phyloP scores from a whole-genome alignment of 139 green algal genomes.

The Protoeuglena noctilucae region DNA sequence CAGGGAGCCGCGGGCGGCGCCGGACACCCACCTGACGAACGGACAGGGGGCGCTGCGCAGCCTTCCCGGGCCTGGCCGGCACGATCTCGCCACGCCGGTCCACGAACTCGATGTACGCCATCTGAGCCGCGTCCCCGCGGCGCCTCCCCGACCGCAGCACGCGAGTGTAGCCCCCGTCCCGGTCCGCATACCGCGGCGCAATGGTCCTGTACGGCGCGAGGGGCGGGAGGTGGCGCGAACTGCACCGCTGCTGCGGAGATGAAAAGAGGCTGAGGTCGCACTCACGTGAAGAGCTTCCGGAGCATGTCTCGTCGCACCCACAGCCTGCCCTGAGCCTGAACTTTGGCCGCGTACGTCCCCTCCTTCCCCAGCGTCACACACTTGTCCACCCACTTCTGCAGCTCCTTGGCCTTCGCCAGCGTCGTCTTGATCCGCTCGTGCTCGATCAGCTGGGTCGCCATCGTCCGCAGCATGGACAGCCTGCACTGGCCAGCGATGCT shows the following conservation, averaged over 20 bases:
- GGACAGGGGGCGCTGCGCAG: too few species aligned
- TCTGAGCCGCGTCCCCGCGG: slow-evolving; percentile 50
- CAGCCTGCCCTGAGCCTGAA: not conserved
- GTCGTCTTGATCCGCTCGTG: slow-evolving; percentile 90
- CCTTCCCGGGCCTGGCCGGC: slow-evolving; percentile 37
- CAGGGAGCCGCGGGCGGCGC: too few species aligned
- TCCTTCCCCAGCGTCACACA: slow-evolving; percentile 67
- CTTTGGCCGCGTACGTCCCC: too few species aligned
- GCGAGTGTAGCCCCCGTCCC: slow-evolving; percentile 76
- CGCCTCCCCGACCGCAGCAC: slow-evolving; percentile 49
- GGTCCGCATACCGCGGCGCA: slow-evolving; percentile 61
- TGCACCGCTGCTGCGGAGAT: not conserved
- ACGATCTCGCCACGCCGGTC: slow-evolving; percentile 70
- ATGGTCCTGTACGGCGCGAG: slow-evolving; percentile 55
- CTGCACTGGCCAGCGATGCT: too few species aligned
- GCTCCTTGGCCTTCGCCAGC: slow-evolving; percentile 60
- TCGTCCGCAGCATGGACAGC: too few species aligned
- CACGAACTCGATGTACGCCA: slow-evolving; percentile 84
- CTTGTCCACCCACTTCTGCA: slow-evolving; percentile 60
- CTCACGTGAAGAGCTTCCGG: not conserved
- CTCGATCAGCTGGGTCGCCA: slow-evolving; percentile 82
- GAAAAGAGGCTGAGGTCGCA: not conserved
- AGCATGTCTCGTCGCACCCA: not conserved
- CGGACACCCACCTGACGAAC: too few species aligned
- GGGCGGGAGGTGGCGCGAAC: not conserved